Evolutionary conservation across 2,329 filamentous ascomycete species (phyloP).

Genomic region (Xylariaceae sp.): DNA sequence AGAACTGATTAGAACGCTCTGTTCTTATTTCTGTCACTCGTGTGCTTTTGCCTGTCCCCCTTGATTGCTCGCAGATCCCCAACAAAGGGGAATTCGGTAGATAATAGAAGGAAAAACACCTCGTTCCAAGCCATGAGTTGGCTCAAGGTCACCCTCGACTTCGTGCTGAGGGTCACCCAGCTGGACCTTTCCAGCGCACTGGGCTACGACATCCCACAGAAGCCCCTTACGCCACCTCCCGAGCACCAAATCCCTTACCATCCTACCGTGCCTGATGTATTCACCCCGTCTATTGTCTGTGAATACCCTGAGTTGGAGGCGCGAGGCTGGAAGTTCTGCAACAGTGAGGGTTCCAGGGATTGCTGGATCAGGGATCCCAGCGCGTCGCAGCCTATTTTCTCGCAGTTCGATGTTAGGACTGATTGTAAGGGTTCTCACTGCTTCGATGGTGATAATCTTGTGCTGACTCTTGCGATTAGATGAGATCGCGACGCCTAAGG

Average conservation of each 20-base stretch:
- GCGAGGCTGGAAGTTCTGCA: constrained; percentile 22
- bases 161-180: constrained; percentile 15
- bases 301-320: constrained; percentile 20
- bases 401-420: constrained; percentile 19
- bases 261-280: neutral
- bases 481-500: constrained; percentile 4
- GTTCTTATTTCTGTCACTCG: neutral
- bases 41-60: neutral
- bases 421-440: constrained; percentile 14
- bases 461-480: constrained; percentile 7
- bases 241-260: neutral
- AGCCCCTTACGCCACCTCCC: constrained; percentile 11
- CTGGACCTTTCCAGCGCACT: constrained; percentile 12
- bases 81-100: neutral
- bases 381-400: constrained; percentile 10
- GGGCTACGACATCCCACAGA: constrained; percentile 9
- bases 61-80: neutral
- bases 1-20: neutral
- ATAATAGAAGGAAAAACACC: neutral
- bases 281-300: constrained; percentile 15
- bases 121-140: constrained; percentile 11
- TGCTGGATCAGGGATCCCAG: constrained; percentile 23
- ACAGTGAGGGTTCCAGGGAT: constrained; percentile 17
- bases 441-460: neutral
- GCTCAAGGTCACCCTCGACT: constrained; percentile 19